A percentile compares a stretch with the other conserved stretches of the same genome.
These are phyloP conservation scores for Diplodia scrobiculata DNA, from an alignment of 2,329 filamentous ascomycete species.

Conservation along the genomic window DNA sequence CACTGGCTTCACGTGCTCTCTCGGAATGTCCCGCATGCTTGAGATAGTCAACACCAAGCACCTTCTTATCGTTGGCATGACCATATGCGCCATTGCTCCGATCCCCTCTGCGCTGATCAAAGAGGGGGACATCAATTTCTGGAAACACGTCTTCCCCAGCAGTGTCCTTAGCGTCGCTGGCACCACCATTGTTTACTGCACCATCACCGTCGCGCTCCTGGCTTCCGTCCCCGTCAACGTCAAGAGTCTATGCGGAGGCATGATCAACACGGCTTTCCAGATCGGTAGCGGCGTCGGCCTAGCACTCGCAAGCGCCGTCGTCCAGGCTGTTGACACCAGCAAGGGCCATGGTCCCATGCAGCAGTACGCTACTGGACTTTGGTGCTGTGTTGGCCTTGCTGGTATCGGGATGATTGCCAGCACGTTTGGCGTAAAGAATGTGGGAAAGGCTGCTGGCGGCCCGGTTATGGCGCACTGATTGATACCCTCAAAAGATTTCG, in stretches of 20 bases:
- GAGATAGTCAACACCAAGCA: slow-evolving; percentile 46
- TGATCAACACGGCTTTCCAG: slow-evolving; percentile 51
- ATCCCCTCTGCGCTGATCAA: slow-evolving; percentile 40
- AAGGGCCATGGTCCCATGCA: slow-evolving; percentile 40
- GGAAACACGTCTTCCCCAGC: slow-evolving; percentile 47
- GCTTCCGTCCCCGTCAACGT: slow-evolving; percentile 47
- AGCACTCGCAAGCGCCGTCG: slow-evolving; percentile 46
- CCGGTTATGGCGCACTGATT: slow-evolving; percentile 22
- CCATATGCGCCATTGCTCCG: slow-evolving; percentile 44
- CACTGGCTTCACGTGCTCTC: slow-evolving; percentile 42
- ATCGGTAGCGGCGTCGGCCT: slow-evolving; percentile 48
- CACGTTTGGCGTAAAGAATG: slow-evolving; percentile 33
- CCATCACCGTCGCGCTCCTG: slow-evolving; percentile 48
- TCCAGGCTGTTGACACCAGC: slow-evolving; percentile 45
- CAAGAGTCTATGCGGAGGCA: slow-evolving; percentile 48
- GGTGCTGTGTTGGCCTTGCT: slow-evolving; percentile 49
- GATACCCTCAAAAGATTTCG: neutral
- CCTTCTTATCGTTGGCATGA: slow-evolving; percentile 42
- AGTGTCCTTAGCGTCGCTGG: slow-evolving; percentile 47
- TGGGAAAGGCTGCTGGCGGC: neutral
- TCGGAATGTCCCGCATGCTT: slow-evolving; percentile 34
- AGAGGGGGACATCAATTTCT: slow-evolving; percentile 35
- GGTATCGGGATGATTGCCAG: slow-evolving; percentile 40
- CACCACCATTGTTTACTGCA: slow-evolving; percentile 48
- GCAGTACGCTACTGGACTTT: slow-evolving; percentile 48